Evolutionary conservation across 2,329 filamentous ascomycete species (phyloP).

Genomic region (Trichoderma pleuroti): DNA sequence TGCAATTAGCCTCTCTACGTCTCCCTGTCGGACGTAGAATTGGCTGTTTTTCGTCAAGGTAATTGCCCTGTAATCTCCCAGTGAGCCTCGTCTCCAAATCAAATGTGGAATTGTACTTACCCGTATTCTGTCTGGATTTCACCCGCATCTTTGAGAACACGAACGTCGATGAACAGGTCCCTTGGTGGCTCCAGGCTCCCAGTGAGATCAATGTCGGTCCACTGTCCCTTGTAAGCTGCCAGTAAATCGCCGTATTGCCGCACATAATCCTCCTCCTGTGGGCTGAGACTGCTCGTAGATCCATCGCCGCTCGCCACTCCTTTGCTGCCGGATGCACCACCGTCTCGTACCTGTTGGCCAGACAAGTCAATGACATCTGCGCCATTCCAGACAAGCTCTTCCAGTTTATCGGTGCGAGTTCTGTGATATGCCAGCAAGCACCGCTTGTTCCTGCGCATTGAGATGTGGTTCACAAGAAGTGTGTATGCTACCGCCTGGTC

Average conservation of each 20-base stretch:
- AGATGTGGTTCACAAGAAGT: conserved; percentile 87
- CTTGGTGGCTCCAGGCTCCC: conserved; percentile 90
- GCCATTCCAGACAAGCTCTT: conserved; percentile 90
- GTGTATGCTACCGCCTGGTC: conserved; percentile 84
- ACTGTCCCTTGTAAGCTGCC: conserved; percentile 95
- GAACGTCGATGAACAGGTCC: conserved; percentile 94
- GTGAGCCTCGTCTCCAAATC: not conserved
- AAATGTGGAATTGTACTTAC: conserved; percentile 48
- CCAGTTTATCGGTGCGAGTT: conserved; percentile 83
- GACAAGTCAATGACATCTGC: conserved; percentile 73
- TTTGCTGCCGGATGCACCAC: conserved; percentile 33
- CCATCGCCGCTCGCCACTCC: conserved; percentile 42
- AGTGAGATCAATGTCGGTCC: conserved; percentile 96
- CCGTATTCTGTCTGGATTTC: conserved; percentile 99
- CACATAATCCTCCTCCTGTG: conserved; percentile 95
- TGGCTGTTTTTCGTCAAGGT: conserved; percentile 97
- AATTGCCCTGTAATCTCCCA: conserved; percentile 63
- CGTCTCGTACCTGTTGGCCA: conserved; percentile 51
- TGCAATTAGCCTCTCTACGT: conserved; percentile 89
- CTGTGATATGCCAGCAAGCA: conserved; percentile 93
- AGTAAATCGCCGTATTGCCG: conserved; percentile 86
- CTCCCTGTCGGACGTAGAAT: conserved; percentile 92
- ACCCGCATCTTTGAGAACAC: conserved; percentile 92
- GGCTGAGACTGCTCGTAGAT: conserved; percentile 74
- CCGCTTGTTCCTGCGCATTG: conserved; percentile 93